Percentiles rank a stretch among this genome's conserved stretches.
Conservation (phyloP, 495 filamentous ascomycete species). For the Hypoxylon lienhwacheense region DNA sequence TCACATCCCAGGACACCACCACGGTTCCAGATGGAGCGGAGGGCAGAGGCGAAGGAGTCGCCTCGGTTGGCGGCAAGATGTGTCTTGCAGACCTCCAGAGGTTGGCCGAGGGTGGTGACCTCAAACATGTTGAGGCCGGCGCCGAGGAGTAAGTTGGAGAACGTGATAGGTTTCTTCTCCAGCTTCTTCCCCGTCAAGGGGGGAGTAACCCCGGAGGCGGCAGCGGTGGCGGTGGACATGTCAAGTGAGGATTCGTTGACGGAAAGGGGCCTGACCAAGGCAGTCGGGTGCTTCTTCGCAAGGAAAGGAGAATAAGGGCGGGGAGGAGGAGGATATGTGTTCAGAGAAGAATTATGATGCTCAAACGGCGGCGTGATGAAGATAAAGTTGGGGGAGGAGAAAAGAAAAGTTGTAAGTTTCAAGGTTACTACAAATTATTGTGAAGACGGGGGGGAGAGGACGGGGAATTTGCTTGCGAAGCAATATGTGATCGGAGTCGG, state of each 20-base stretch:
- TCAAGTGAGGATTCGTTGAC: conserved; percentile 48
- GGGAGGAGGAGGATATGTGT: conserved; percentile 12
- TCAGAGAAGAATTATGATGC: conserved; percentile 5
- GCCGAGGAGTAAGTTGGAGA: conserved; percentile 96
- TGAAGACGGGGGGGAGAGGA: conserved; percentile 18
- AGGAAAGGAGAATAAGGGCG: conserved; percentile 36
- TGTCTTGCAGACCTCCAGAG: conserved; percentile 98
- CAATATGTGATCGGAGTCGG: conserved; percentile 20
- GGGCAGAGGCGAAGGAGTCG: conserved; percentile 80
- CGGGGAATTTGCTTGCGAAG: conserved; percentile 5
- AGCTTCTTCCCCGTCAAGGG: conserved; percentile 56
- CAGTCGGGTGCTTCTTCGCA: conserved; percentile 81
- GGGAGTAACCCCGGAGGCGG: conserved; percentile 58
- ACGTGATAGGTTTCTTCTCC: conserved; percentile 99
- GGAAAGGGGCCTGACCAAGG: conserved; percentile 91
- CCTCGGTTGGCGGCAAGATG: conserved; percentile 96
- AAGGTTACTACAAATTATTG: too few relatives aligned
- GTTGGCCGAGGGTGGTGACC: conserved; percentile 81
- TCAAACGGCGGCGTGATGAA: conserved; percentile 15
- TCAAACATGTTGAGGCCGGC: conserved; percentile 98
- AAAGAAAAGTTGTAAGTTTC: neutral
- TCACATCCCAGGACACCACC: conserved; percentile 94
- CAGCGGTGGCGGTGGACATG: conserved; percentile 61
- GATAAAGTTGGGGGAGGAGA: neutral
- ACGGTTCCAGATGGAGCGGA: conserved; percentile 87